A percentile compares a stretch with the other conserved stretches of the same genome.
phyloP scores from a whole-genome alignment of 306 rosid genomes.

The Prunus campanulata region DNA sequence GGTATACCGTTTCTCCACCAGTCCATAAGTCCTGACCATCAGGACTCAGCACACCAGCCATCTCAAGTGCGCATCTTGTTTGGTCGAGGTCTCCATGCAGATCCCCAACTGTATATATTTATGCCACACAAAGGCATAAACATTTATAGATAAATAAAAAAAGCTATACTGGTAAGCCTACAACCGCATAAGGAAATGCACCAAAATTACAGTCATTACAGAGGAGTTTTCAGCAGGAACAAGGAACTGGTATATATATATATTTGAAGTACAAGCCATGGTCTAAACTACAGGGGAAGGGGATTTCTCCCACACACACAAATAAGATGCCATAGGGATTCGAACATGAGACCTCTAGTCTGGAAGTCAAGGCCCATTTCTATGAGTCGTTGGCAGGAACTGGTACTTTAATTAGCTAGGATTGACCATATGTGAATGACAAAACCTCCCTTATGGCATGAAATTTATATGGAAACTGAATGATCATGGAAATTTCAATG shows the following conservation, averaged over 20 bases:
- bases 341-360: no score
- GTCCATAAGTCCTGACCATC: constrained; percentile 76
- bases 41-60: constrained; percentile 85
- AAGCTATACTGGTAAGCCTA: not conserved
- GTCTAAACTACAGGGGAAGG: no score
- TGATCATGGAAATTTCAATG: not conserved
- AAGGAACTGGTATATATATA: no score
- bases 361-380: no score
- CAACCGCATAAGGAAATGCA: not conserved
- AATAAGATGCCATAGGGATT: no score
- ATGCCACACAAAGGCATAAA: not conserved
- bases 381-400: not conserved
- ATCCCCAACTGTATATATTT: constrained; percentile 68
- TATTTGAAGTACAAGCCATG: no score
- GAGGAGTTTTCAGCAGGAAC: no score
- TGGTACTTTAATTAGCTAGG: not conserved
- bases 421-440: not conserved
- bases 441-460: no score
- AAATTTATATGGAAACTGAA: not conserved
- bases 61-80: constrained; percentile 80
- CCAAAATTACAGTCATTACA: no score
- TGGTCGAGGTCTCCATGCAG: constrained; percentile 90
- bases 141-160: not conserved
- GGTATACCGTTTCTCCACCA: constrained; percentile 79
- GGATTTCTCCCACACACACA: no score